Percentiles rank a stretch among this genome's conserved stretches.
Conservation (phyloP, 2,329 filamentous ascomycete genomes). For the Paecilomyces variotii region DNA sequence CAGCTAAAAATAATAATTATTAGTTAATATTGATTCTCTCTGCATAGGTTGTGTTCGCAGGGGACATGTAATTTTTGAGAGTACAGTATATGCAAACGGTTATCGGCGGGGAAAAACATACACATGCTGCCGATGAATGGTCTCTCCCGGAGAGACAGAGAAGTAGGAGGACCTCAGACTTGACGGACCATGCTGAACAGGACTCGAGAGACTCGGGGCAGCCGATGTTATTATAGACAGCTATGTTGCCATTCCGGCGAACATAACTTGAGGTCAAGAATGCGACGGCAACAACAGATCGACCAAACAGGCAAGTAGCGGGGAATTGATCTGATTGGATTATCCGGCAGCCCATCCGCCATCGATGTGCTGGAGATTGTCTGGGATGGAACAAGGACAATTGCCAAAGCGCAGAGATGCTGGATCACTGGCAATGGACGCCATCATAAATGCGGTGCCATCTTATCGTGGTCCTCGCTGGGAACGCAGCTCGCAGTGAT, state of each 20-base stretch:
- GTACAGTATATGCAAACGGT: not conserved
- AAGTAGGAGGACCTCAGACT: not conserved
- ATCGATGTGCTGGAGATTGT: not conserved
- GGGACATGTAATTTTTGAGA: not conserved
- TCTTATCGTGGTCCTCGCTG: not conserved
- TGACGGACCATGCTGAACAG: not conserved
- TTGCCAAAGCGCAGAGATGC: not conserved
- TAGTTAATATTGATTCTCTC: not conserved
- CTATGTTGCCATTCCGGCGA: not conserved
- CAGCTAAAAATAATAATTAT: conserved; percentile 13
- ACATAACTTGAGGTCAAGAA: not conserved
- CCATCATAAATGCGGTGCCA: not conserved
- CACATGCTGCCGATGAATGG: not conserved
- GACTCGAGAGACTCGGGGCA: not conserved
- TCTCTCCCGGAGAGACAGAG: not conserved
- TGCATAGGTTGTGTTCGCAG: not conserved
- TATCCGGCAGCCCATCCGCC: not conserved
- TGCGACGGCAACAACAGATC: not conserved
- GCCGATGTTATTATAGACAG: not conserved
- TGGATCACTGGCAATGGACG: not conserved
- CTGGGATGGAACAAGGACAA: not conserved
- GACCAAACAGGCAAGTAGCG: not conserved
- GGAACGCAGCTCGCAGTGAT: not conserved
- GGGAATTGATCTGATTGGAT: not conserved
- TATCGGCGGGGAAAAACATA: not conserved